These are phyloP conservation scores for Yamadazyma kitorensis DNA, from an alignment of 805 yeast species.

Conservation along the genomic window DNA sequence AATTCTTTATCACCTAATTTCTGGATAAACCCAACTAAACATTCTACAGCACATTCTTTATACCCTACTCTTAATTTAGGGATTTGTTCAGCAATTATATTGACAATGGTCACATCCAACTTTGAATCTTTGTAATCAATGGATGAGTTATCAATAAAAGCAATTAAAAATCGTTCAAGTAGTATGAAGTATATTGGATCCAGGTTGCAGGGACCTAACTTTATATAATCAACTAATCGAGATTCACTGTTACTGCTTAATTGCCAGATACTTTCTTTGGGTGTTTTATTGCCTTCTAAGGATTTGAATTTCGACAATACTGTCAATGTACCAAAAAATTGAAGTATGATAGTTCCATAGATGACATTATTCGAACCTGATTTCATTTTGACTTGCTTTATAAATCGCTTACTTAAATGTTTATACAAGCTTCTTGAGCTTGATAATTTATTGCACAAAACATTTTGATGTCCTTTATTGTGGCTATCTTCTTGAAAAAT, in stretches of 20 bases:
- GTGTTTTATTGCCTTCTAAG: constrained; percentile 18
- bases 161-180: constrained; percentile 20
- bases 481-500: constrained; percentile 15
- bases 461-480: constrained; percentile 9
- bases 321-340: constrained; percentile 48
- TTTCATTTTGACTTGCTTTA: constrained; percentile 42
- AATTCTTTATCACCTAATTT: constrained; percentile 11
- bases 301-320: constrained; percentile 30
- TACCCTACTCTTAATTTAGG: constrained; percentile 14
- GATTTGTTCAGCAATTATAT: constrained; percentile 18
- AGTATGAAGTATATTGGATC: constrained; percentile 45
- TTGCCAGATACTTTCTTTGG: constrained; percentile 53
- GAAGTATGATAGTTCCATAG: constrained; percentile 46
- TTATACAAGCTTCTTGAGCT: constrained; percentile 31
- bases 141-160: constrained; percentile 2
- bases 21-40: constrained; percentile 10
- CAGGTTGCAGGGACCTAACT: constrained; percentile 54
- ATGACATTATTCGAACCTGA: constrained; percentile 25
- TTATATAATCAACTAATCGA: constrained; percentile 45
- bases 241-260: constrained; percentile 35
- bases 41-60: constrained; percentile 19
- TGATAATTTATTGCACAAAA: constrained; percentile 14
- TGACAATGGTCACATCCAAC: constrained; percentile 6
- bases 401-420: constrained; percentile 40
- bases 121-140: constrained; percentile 4